Percentiles rank a stretch among this genome's conserved stretches.
These are phyloP conservation scores for Penicillium paxilli DNA, from an alignment of 495 filamentous ascomycete genomes.

Conservation along the genomic window DNA sequence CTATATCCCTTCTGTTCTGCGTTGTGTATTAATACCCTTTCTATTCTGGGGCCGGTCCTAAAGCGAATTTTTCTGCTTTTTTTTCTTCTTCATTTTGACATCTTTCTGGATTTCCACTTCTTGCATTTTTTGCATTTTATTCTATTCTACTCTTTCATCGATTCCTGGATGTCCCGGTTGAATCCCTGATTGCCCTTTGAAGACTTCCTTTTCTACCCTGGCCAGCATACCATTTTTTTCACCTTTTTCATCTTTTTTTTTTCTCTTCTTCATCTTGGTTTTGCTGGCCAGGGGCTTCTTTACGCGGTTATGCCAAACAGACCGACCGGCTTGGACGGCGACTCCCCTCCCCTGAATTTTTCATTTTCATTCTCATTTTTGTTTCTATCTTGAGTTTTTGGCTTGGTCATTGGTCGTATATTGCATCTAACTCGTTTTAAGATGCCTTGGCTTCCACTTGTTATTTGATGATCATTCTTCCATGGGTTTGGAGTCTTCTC, in stretches of 20 bases:
- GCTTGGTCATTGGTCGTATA: conserved; percentile 15
- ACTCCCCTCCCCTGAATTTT: conserved; percentile 21
- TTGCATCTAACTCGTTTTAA: not conserved
- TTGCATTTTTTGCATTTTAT: too few relatives aligned
- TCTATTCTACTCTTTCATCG: conserved; percentile 1
- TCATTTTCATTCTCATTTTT: conserved; percentile 24
- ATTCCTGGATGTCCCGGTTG: conserved; percentile 24
- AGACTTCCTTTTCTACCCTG: conserved; percentile 16
- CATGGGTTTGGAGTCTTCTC: conserved; percentile 18
- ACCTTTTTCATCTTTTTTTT: too few relatives aligned
- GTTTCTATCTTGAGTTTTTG: conserved; percentile 16
- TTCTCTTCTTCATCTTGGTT: conserved; percentile 21
- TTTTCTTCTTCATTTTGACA: not conserved
- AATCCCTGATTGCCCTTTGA: conserved; percentile 9
- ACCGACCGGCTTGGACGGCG: conserved; percentile 37
- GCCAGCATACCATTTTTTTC: conserved; percentile 19
- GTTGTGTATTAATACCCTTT: conserved; percentile 35
- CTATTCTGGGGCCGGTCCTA: conserved; percentile 34
- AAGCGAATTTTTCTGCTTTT: conserved; percentile 23
- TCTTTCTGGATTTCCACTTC: too few relatives aligned
- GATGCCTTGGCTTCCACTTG: conserved; percentile 10
- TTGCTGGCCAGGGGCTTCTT: conserved; percentile 27
- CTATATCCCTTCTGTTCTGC: conserved; percentile 31
- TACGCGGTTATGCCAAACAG: conserved; percentile 47
- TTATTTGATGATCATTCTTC: conserved; percentile 23